Evolutionary conservation across 352 stramenopile genomes (phyloP).

Genomic region (Phytophthora tentaculata): DNA sequence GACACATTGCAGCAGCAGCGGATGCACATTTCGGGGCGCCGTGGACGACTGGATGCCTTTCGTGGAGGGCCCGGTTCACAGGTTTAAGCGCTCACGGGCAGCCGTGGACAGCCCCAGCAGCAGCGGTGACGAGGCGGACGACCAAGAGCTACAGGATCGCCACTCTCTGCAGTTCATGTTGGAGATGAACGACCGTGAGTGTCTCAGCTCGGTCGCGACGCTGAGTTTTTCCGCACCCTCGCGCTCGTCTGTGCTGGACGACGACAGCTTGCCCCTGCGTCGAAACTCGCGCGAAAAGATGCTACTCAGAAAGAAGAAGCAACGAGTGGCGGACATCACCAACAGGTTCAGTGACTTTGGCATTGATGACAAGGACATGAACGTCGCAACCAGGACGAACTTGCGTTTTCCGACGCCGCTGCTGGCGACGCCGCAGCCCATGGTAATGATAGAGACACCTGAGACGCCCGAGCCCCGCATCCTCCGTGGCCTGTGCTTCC

Average conservation of each 20-base stretch:
- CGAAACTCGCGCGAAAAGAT: constrained; percentile 54
- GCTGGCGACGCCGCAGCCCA: constrained; percentile 6
- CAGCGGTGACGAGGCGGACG: constrained; percentile 22
- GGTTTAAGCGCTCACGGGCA: constrained; percentile 39
- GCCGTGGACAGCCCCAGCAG: constrained; percentile 12
- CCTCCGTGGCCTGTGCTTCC: constrained; percentile 34
- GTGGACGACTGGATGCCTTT: constrained; percentile 21
- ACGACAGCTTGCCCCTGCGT: constrained; percentile 37
- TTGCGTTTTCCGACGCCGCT: constrained; percentile 3
- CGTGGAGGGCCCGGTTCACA: constrained; percentile 18
- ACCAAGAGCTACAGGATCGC: constrained; percentile 16
- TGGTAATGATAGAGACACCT: constrained; percentile 24
- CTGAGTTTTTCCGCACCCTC: constrained; percentile 20
- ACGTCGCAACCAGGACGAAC: neutral
- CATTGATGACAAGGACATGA: constrained; percentile 16
- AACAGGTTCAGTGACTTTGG: constrained; percentile 27
- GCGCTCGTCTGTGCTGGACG: constrained; percentile 22
- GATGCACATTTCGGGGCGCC: neutral
- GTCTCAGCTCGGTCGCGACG: constrained; percentile 12
- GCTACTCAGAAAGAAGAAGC: constrained; percentile 36
- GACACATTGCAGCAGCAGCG: constrained; percentile 7
- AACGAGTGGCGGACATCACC: constrained; percentile 28
- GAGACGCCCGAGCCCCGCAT: constrained; percentile 41
- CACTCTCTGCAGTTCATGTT: constrained; percentile 33
- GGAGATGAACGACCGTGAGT: constrained; percentile 28